These are phyloP conservation scores for Ascomycota sp. DNA, from an alignment of 2,329 filamentous ascomycete species.

Conservation along the genomic window DNA sequence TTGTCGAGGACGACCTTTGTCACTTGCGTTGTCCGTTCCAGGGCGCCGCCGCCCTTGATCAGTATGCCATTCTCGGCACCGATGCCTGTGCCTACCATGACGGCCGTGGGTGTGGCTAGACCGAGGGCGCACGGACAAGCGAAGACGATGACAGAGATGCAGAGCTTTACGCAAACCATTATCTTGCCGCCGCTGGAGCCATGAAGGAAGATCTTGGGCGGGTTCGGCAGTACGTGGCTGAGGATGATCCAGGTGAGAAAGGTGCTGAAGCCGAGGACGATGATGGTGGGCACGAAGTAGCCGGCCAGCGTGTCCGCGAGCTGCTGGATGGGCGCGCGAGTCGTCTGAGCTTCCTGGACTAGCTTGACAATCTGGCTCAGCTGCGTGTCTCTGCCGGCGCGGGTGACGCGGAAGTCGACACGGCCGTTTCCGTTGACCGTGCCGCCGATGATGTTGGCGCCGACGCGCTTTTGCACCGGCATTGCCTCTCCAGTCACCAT, in stretches of 20 bases:
- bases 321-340: constrained; percentile 79
- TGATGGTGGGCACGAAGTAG: constrained; percentile 82
- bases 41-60: constrained; percentile 86
- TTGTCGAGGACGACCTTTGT: constrained; percentile 87
- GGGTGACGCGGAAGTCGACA: constrained; percentile 77
- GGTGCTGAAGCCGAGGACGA: constrained; percentile 63
- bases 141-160: constrained; percentile 96
- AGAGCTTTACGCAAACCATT: constrained; percentile 93
- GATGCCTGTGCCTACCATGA: constrained; percentile 97
- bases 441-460: constrained; percentile 65
- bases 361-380: constrained; percentile 95
- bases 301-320: constrained; percentile 81
- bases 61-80: constrained; percentile 90
- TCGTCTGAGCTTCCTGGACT: constrained; percentile 95
- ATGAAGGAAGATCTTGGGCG: constrained; percentile 73
- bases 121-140: constrained; percentile 95
- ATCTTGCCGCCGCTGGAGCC: constrained; percentile 70
- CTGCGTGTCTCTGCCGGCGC: constrained; percentile 86
- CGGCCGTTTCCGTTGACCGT: constrained; percentile 90
- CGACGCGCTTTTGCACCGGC: constrained; percentile 76
- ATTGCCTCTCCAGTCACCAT: constrained; percentile 98
- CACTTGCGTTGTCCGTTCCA: constrained; percentile 79
- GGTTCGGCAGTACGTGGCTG: constrained; percentile 63
- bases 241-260: constrained; percentile 90
- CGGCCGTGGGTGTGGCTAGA: constrained; percentile 82